Evolutionary conservation across 2,329 filamentous ascomycete species (phyloP), one percentile per base, ranked within the genome.

Genomic region (Curvularia eragrostidis): DNA sequence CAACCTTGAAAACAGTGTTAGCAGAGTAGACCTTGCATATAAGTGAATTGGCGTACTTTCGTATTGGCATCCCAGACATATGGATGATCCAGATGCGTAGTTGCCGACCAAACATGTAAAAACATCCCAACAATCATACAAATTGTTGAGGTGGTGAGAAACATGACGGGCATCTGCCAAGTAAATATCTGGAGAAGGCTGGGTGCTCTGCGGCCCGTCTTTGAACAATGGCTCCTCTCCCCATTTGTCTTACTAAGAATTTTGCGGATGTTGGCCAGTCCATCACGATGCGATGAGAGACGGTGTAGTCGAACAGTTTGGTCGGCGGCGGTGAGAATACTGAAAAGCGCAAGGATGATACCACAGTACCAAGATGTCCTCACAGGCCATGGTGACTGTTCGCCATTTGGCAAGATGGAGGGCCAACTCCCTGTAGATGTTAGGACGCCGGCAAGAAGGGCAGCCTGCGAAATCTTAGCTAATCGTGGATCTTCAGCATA

Each of bases 291-390:
- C 3, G 74, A 73, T 12, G 77, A 77, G 5, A 81, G 63, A 1
- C 79, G 75, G 63, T 80, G 78, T 3, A 81, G 67, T 5, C 78
- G 75, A 8, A 81, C 75, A 3, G 76, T 78, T 58, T 80, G 78
- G 54, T 79, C 74, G 2, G 77, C 75, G 5, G 80, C 76, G 1
- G 79, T 77, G 9, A 84, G 73, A 6, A 84, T 77, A n/a, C 79
- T 79, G 56, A 83, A 83, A 3, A 85, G 74, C 1, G 82, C 76
- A 24, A 85, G 79, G 10, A 84, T 73, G 36, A 80, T 79, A 12
- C 78, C 79, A 48, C 73, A 75, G 62, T 76, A 80, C 77, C 77
- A 80, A 19, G 73, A 74, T 10, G 78, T 75, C 10, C 78, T 72
- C 4, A 80, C 74, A 4, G 70, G 60, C 79, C 79, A 81, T 2